Percentiles rank a stretch among this genome's conserved stretches.
phyloP scores from a whole-genome alignment of 208 protist genomes.

The Sergeia podlipaevii region DNA sequence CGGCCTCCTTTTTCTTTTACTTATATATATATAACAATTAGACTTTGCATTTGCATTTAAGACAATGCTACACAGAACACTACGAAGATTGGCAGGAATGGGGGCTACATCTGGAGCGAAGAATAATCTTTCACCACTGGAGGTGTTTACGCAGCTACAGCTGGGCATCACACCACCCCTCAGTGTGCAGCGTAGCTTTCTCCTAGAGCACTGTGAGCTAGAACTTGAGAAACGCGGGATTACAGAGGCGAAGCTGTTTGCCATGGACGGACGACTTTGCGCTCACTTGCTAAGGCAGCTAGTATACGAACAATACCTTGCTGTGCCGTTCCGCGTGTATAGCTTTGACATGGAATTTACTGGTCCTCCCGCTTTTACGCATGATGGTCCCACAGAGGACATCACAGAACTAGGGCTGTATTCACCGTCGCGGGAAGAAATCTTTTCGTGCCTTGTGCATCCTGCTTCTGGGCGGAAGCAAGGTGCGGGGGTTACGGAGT shows the following conservation, averaged over 20 bases:
- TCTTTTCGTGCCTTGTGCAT: slow-evolving; percentile 70
- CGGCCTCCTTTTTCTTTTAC: slow-evolving; percentile 11
- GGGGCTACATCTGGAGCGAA: neutral
- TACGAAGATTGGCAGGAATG: slow-evolving; percentile 1
- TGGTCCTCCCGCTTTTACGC: slow-evolving; percentile 75
- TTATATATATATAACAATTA: too few species aligned
- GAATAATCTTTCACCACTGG: slow-evolving; percentile 48
- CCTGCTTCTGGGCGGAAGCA: slow-evolving; percentile 54
- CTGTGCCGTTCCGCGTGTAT: slow-evolving; percentile 83
- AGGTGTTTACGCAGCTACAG: slow-evolving; percentile 82
- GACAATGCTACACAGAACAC: too few species aligned
- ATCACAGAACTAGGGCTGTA: slow-evolving; percentile 89
- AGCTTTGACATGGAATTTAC: slow-evolving; percentile 91
- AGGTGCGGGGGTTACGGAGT: slow-evolving; percentile 49
- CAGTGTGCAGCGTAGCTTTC: slow-evolving; percentile 64
- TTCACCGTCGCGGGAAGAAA: slow-evolving; percentile 58
- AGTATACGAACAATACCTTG: slow-evolving; percentile 78
- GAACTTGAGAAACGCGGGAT: slow-evolving; percentile 69
- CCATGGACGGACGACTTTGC: slow-evolving; percentile 75
- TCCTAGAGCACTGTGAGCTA: slow-evolving; percentile 66
- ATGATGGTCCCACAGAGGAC: slow-evolving; percentile 82
- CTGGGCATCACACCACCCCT: slow-evolving; percentile 73
- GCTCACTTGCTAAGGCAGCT: slow-evolving; percentile 60
- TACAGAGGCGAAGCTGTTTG: slow-evolving; percentile 70
- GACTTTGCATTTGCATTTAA: too few species aligned